Conservation (phyloP, 768 basidiomycete species). For the Serpula lacrymans region DNA sequence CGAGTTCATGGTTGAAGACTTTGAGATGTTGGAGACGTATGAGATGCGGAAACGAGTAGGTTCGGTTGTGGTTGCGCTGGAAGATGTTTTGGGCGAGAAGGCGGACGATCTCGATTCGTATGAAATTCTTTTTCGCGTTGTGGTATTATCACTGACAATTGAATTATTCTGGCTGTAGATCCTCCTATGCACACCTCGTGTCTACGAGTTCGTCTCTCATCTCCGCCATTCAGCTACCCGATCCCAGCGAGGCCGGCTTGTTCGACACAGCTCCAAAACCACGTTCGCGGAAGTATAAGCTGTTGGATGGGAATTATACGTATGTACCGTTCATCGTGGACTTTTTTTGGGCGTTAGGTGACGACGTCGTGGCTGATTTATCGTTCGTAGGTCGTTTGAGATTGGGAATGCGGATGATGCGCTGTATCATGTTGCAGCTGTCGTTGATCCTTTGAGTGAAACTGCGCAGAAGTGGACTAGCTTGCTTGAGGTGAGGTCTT, state of each 20-base stretch:
- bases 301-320: slow-evolving; percentile 63
- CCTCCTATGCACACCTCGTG: slow-evolving; percentile 54
- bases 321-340: slow-evolving; percentile 32
- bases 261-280: slow-evolving; percentile 64
- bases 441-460: slow-evolving; percentile 86
- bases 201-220: slow-evolving; percentile 70
- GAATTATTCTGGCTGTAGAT: slow-evolving; percentile 35
- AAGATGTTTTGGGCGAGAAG: slow-evolving; percentile 45
- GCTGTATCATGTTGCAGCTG: slow-evolving; percentile 61
- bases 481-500: slow-evolving; percentile 59
- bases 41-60: slow-evolving; percentile 70
- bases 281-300: slow-evolving; percentile 56
- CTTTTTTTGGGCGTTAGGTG: background rate
- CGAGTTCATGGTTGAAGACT: slow-evolving; percentile 69
- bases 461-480: slow-evolving; percentile 84
- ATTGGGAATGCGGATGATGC: slow-evolving; percentile 69
- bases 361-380: background rate
- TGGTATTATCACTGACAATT: background rate
- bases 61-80: slow-evolving; percentile 65
- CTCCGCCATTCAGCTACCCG: slow-evolving; percentile 65
- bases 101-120: slow-evolving; percentile 40
- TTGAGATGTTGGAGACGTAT: slow-evolving; percentile 64
- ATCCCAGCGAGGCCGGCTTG: slow-evolving; percentile 68
- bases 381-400: slow-evolving; percentile 54
- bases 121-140: slow-evolving; percentile 13